phyloP scores from a whole-genome alignment of 352 stramenopile species.

The Pythium plurisporium region DNA sequence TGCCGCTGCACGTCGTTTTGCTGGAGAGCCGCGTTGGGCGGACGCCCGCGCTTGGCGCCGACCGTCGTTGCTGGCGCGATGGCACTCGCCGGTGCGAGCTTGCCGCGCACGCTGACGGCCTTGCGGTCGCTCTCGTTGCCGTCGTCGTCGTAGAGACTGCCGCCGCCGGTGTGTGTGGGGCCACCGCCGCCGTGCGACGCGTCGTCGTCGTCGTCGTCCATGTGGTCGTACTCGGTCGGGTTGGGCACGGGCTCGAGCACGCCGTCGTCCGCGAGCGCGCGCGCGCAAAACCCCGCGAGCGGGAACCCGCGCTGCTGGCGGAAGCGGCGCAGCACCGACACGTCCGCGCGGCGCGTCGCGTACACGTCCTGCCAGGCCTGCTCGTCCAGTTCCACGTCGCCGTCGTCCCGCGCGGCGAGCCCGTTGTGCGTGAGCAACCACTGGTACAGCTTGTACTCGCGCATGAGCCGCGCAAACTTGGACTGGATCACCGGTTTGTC shows the following conservation, averaged over 20 bases:
- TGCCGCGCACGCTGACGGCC: neutral
- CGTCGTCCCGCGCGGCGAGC: slow-evolving; percentile 15
- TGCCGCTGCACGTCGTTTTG: neutral
- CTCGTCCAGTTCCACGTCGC: slow-evolving; percentile 1
- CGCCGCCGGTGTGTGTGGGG: no score
- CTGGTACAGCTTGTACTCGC: slow-evolving; percentile 63
- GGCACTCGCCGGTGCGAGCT: neutral
- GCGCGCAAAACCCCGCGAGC: neutral
- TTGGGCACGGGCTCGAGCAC: slow-evolving; percentile 11
- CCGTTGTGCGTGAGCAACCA: slow-evolving; percentile 39
- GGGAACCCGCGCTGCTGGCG: slow-evolving; percentile 12
- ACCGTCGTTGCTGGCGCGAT: neutral
- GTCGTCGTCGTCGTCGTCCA: slow-evolving; percentile 9
- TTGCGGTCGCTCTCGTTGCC: neutral
- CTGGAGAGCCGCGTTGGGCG: slow-evolving; percentile 1
- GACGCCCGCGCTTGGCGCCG: slow-evolving; percentile 5
- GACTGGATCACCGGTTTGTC: slow-evolving; percentile 12
- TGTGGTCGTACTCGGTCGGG: slow-evolving; percentile 3
- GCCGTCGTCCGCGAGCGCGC: slow-evolving; percentile 6
- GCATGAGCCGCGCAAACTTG: slow-evolving; percentile 37
- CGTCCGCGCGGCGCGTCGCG: slow-evolving; percentile 7
- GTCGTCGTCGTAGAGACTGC: no score
- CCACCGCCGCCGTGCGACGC: neutral
- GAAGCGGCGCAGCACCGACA: slow-evolving; percentile 13
- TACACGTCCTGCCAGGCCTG: slow-evolving; percentile 3